Percentiles rank a stretch among this genome's conserved stretches.
Evolutionary conservation across 768 basidiomycete genomes (phyloP).

Genomic region (Naganishia randhawae): DNA sequence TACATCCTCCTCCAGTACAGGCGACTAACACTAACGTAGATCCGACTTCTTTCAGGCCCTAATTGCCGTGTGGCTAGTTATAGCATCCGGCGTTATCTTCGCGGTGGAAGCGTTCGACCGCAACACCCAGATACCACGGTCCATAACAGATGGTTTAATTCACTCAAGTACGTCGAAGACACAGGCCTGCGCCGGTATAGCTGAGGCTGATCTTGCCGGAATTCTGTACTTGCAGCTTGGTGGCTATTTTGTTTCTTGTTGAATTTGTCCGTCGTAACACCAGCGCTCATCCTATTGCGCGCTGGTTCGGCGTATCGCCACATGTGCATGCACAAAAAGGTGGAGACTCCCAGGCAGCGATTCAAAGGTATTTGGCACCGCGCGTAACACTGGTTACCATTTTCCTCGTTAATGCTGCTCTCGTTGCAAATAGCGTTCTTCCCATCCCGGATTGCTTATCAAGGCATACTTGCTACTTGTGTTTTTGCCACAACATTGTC

Average conservation of each 20-base stretch:
- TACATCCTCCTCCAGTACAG: slow-evolving; percentile 29
- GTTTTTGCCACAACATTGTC: slow-evolving; percentile 67
- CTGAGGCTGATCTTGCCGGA: not conserved
- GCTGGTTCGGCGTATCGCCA: slow-evolving; percentile 63
- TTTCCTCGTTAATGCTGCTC: slow-evolving; percentile 12
- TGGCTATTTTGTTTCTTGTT: slow-evolving; percentile 52
- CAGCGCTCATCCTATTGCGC: slow-evolving; percentile 70
- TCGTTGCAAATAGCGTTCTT: slow-evolving; percentile 59
- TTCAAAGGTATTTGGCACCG: slow-evolving; percentile 63
- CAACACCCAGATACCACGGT: slow-evolving; percentile 45
- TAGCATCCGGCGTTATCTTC: slow-evolving; percentile 68
- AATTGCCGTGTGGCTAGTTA: slow-evolving; percentile 63
- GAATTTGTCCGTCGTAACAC: slow-evolving; percentile 65
- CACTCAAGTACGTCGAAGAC: slow-evolving; percentile 62
- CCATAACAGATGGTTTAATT: slow-evolving; percentile 66
- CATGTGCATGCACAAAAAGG: slow-evolving; percentile 58
- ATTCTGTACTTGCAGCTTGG: slow-evolving; percentile 33
- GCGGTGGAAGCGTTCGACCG: slow-evolving; percentile 61
- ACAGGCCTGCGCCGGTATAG: slow-evolving; percentile 55
- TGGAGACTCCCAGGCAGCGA: slow-evolving; percentile 70
- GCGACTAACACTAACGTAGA: not conserved
- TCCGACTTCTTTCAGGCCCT: slow-evolving; percentile 53
- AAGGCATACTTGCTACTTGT: slow-evolving; percentile 65
- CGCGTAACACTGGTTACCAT: slow-evolving; percentile 3
- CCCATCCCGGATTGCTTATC: slow-evolving; percentile 66